Base-by-base conservation (phyloP, 2,329 filamentous ascomycete species). In the Bretziella fagacearum region DNA sequence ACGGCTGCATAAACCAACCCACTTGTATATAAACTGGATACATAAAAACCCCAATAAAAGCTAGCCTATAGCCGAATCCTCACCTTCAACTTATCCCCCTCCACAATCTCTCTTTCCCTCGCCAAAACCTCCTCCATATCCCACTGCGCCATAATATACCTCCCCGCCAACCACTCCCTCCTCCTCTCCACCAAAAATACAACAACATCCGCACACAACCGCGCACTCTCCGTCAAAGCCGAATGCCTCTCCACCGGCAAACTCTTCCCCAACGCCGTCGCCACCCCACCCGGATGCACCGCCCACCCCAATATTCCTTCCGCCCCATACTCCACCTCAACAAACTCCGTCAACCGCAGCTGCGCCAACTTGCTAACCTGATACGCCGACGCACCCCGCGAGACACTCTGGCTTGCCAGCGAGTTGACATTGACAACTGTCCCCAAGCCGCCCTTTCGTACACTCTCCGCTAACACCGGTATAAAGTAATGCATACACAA, bases 281-380 rank as follows among this genome's bases (percentile, higher is more conserved):
- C 47, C 4, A 64, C 55, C 1, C 57, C 58, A 2, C 58, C 64
- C 1, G 64, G 63, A 54, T 68, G 63, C 0, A 69, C 45, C 2
- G 58, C 55, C 41, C 63, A 64, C 4, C 62, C 58, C 13, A 66
- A 37, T 2, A 69, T 44, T 2, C 66, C 66, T 51, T 68, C 22
- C 30, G 37, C 60, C 53, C 53, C 59, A 53, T 71, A 67, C 39
- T 74, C 72, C 0, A 56, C 56, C 32, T 62, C 59, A 6, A 71
- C 51, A 51, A 64, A 68, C 54, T 75, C 70, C 1, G 64, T 67
- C 37, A 75, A 60, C 8, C 68, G 60, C 13, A 65, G 53, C 22
- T 71, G 52, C 2, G 69, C 71, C 26, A 72, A 57, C 55, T 75
- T 74, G 30, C 59, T 61, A 2, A 61, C 61, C 48, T 65, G 60